Evolutionary conservation across 2,329 filamentous ascomycete species (phyloP).

Genomic region (Colletotrichum cordylinicola): DNA sequence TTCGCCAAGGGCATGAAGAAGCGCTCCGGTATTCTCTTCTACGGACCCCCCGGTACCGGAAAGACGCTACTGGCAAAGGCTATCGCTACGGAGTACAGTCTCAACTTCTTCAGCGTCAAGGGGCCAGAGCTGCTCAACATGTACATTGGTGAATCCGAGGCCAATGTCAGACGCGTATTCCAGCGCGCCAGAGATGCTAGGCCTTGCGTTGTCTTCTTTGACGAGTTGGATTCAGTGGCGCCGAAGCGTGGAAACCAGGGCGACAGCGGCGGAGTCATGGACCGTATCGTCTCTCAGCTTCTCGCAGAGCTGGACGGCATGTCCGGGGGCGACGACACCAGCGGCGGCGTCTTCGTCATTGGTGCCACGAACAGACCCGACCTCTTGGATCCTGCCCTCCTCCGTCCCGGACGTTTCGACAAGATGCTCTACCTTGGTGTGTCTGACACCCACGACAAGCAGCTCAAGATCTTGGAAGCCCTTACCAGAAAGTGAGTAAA

Average conservation of each 20-base stretch:
- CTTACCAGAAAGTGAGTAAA: constrained; percentile 84
- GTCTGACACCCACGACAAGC: constrained; percentile 95
- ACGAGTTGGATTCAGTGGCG: constrained; percentile 91
- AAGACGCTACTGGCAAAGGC: constrained; percentile 94
- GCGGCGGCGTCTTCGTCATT: constrained; percentile 92
- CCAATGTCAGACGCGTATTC: constrained; percentile 89
- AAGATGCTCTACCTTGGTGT: constrained; percentile 99
- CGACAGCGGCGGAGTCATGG: constrained; percentile 97
- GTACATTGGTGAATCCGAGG: constrained; percentile 95
- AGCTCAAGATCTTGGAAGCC: constrained; percentile 91
- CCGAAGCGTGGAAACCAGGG: constrained; percentile 97
- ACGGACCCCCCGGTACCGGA: constrained; percentile 88
- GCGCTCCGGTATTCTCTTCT: constrained; percentile 86
- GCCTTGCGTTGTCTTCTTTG: constrained; percentile 92
- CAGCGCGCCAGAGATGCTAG: constrained; percentile 84
- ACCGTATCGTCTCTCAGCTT: constrained; percentile 93
- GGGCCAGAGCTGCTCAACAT: constrained; percentile 92
- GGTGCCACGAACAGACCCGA: constrained; percentile 96
- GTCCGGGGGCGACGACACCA: constrained; percentile 86
- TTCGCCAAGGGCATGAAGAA: constrained; percentile 99
- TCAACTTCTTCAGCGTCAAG: constrained; percentile 95
- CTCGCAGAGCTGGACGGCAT: constrained; percentile 96
- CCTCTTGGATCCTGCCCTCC: constrained; percentile 85
- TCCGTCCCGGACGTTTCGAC: constrained; percentile 91
- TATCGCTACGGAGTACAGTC: constrained; percentile 90